These are phyloP conservation scores for Stropharia rugosoannulata DNA, from an alignment of 768 basidiomycete genomes.

Conservation along the genomic window DNA sequence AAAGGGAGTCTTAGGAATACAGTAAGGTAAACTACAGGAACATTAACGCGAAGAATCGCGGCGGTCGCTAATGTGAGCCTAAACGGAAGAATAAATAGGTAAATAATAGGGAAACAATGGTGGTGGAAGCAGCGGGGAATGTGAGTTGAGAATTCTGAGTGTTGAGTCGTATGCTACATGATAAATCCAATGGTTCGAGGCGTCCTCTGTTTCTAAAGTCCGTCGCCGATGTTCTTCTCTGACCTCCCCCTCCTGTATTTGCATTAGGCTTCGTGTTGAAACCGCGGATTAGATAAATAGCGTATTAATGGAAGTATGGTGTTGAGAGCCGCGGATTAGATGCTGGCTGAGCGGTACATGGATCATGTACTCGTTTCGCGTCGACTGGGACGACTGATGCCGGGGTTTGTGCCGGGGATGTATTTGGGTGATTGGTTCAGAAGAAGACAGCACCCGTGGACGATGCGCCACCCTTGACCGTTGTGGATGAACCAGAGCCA, in stretches of 20 bases:
- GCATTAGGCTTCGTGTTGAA: conserved; percentile 21
- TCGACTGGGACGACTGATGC: conserved; percentile 5
- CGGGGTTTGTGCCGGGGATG: conserved; percentile 12
- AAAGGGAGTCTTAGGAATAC: conserved; percentile 16
- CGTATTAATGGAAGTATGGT: conserved; percentile 19
- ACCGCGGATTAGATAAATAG: conserved; percentile 16
- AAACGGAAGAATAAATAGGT: conserved; percentile 15
- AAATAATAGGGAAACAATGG: conserved; percentile 9
- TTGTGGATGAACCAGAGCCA: conserved; percentile 33
- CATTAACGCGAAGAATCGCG: conserved; percentile 8
- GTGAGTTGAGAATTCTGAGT: conserved; percentile 1
- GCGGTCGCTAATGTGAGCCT: conserved; percentile 4
- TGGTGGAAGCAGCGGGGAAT: conserved; percentile 3
- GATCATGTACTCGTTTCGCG: conserved; percentile 3
- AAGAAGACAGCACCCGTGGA: conserved; percentile 60
- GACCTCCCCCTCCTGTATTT: conserved; percentile 1
- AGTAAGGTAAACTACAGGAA: conserved; percentile 21
- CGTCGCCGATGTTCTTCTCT: not conserved
- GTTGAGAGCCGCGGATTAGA: conserved; percentile 8
- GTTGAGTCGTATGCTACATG: conserved; percentile 20
- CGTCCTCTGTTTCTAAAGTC: conserved; percentile 5
- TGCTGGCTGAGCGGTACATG: conserved; percentile 2
- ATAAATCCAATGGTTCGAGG: conserved; percentile 6
- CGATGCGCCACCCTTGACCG: conserved; percentile 48
- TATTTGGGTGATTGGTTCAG: conserved; percentile 30